A percentile compares a stretch with the other conserved stretches of the same genome.
phyloP scores from a whole-genome alignment of 2,329 filamentous ascomycete genomes.

The Calonectria ilicicola region DNA sequence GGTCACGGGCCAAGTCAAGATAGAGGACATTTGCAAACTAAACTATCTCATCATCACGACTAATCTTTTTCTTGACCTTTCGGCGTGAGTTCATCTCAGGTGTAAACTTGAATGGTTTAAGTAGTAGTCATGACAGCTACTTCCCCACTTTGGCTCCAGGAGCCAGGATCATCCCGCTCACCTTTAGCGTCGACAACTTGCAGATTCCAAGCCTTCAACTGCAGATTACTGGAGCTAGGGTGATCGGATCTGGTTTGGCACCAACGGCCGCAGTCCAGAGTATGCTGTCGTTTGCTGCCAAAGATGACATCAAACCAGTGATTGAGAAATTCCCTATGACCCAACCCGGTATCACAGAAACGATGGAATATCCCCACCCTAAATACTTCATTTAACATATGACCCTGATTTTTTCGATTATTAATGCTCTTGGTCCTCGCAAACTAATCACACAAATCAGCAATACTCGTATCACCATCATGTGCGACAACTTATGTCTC shows the following conservation, averaged over 20 bases:
- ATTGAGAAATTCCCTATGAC: constrained; percentile 44
- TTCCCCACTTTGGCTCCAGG: constrained; percentile 18
- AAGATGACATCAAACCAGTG: constrained; percentile 42
- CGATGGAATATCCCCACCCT: constrained; percentile 38
- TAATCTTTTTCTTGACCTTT: constrained; percentile 29
- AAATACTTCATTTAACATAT: no score
- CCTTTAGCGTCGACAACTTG: constrained; percentile 18
- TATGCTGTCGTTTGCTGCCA: constrained; percentile 44
- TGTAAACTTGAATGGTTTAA: not conserved
- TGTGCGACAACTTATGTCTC: no score
- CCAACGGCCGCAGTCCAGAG: constrained; percentile 24
- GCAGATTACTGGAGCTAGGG: constrained; percentile 23
- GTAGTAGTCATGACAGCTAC: constrained; percentile 8
- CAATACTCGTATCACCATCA: no score
- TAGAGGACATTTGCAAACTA: constrained; percentile 16
- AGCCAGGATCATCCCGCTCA: constrained; percentile 26
- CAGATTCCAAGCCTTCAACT: constrained; percentile 17
- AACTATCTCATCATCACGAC: constrained; percentile 30
- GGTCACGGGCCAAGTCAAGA: constrained; percentile 31
- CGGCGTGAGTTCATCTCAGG: not conserved
- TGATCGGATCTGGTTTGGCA: constrained; percentile 27
- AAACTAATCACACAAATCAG: no score
- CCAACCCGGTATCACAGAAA: constrained; percentile 48
- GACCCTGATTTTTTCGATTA: no score
- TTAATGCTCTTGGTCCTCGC: no score